Conservation (phyloP, 805 yeast genomes). For the Saccharomycopsis selenospora region DNA sequence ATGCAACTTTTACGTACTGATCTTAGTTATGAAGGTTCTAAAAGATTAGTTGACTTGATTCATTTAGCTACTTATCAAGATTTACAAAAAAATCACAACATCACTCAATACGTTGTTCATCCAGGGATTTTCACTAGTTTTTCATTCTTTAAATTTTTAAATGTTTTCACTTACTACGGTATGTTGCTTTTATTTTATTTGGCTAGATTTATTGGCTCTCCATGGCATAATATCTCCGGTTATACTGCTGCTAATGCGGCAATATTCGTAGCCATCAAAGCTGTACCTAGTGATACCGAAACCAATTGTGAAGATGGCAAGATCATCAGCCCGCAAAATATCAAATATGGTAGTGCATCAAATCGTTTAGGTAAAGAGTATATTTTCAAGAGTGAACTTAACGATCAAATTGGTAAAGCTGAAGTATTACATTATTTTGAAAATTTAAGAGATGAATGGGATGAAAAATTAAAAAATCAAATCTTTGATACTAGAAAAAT, state of each 20-base stretch:
- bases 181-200: conserved; percentile 80
- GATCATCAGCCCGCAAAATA: conserved; percentile 39
- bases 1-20: conserved; percentile 57
- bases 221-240: conserved; percentile 84
- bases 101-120: conserved; percentile 72
- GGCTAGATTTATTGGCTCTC: conserved; percentile 76
- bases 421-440: conserved; percentile 65
- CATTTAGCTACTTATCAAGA: conserved; percentile 63
- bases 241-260: conserved; percentile 89
- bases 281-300: conserved; percentile 41
- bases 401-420: conserved; percentile 48
- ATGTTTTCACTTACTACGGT: conserved; percentile 72
- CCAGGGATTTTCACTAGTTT: conserved; percentile 92
- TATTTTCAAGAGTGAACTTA: conserved; percentile 49
- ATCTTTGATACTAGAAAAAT: conserved; percentile 43
- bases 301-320: no score
- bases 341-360: conserved; percentile 70
- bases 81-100: conserved; percentile 40
- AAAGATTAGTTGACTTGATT: conserved; percentile 73
- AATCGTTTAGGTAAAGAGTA: conserved; percentile 58
- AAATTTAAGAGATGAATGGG: conserved; percentile 59
- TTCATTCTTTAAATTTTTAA: conserved; percentile 69
- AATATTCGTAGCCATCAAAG: conserved; percentile 51
- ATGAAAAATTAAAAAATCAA: conserved; percentile 63
- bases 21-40: conserved; percentile 86